Base-by-base conservation (phyloP, 2,329 filamentous ascomycete genomes). In the Xylariaceae sp. region DNA sequence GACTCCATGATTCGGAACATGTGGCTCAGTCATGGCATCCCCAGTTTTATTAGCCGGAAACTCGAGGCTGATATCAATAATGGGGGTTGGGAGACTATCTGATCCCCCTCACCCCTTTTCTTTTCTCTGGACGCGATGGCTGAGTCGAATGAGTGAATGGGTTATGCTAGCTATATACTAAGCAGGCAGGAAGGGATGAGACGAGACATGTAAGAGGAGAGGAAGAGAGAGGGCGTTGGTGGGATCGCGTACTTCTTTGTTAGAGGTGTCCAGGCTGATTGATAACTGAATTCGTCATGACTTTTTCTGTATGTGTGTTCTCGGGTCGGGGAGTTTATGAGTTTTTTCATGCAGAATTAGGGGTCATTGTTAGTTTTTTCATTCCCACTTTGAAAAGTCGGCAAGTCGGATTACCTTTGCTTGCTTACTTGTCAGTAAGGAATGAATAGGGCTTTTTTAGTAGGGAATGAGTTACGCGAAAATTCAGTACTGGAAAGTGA, bases 61-160 rank as follows among this genome's bases (percentile, higher is more conserved):
- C 75, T 99, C 66, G 94, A 99, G 78, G 88, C 90, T 11, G 94
- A 99, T 73, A 91, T 97, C 50, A 99, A 99, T 72, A 97, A 91
- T 68, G 94, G 94, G 0, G 94, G 94, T 0, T 99, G 94, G 94
- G 94, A 99, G 77, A 97, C 86, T n/a, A 80, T 86, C 55, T 83
- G 68, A 76, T 56, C 2, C n/a, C 5, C 13, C n/a, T n/a, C n/a
- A 1, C 37, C 37, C 37, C 37, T 8, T 42, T 58, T 8, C n/a
- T 37, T 55, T 47, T 51, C 9, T 39, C 15, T 42, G 42, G 11
- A 23, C 39, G n/a, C 57, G 34, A 42, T 45, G 61, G 39, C 51
- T 49, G 39, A 30, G 23, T 30, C 23, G 45, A n/a, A 45, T 45
- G 42, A n/a, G 13, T 45, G 10, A 13, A 45, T 15, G 5, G 42